Conservation (phyloP, 441 rosid genomes). For the Eutrema salsugineum region DNA sequence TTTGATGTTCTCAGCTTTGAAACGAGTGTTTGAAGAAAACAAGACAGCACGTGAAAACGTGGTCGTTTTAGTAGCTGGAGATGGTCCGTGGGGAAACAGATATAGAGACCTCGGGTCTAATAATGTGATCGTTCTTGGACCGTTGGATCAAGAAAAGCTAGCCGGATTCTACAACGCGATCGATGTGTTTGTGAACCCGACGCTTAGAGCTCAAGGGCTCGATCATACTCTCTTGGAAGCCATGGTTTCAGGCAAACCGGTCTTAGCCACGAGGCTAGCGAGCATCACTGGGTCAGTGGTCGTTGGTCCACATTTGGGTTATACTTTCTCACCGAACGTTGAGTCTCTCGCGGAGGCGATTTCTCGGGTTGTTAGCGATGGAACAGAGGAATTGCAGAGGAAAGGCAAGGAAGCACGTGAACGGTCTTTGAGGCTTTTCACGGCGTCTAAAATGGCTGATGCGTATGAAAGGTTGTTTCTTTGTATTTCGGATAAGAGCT, state of each 20-base stretch:
- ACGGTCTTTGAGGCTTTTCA: constrained; percentile 62
- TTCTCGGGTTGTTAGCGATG: constrained; percentile 48
- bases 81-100: constrained; percentile 87
- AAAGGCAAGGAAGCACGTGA: constrained; percentile 66
- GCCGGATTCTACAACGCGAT: constrained; percentile 78
- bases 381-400: constrained; percentile 51
- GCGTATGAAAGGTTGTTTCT: constrained; percentile 83
- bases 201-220: constrained; percentile 82
- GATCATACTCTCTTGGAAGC: constrained; percentile 88
- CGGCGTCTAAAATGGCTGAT: constrained; percentile 82
- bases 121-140: constrained; percentile 62
- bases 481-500: constrained; percentile 53
- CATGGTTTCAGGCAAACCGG: constrained; percentile 70
- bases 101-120: constrained; percentile 59
- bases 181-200: constrained; percentile 81
- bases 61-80: constrained; percentile 72
- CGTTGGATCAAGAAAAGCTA: constrained; percentile 63
- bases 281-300: constrained; percentile 80
- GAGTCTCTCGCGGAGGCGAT: constrained; percentile 55
- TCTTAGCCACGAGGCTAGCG: constrained; percentile 79
- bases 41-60: constrained; percentile 39
- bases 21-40: constrained; percentile 54
- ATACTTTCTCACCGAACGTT: constrained; percentile 67
- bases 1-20: constrained; percentile 70
- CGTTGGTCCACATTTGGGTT: constrained; percentile 55